Conservation (phyloP, 2,329 filamentous ascomycete species). For the Tolypocladium inflatum region DNA sequence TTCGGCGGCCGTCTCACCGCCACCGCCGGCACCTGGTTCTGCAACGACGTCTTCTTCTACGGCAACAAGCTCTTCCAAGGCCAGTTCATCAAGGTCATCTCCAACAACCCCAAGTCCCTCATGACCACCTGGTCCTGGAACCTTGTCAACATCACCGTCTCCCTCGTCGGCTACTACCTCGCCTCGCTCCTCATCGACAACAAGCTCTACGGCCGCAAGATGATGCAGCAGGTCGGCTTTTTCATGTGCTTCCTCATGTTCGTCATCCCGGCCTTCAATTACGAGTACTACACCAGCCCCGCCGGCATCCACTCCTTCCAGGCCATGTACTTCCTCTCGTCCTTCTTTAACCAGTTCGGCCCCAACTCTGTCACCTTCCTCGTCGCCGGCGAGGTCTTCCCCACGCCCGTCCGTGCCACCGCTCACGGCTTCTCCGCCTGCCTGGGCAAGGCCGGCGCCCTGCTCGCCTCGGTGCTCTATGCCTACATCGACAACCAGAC, state of each 20-base stretch:
- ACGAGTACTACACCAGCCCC: conserved; percentile 66
- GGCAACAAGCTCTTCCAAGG: conserved; percentile 97
- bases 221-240: conserved; percentile 94
- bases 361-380: conserved; percentile 96
- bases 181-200: conserved; percentile 87
- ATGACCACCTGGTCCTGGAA: conserved; percentile 90
- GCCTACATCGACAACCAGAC: conserved; percentile 82
- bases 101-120: conserved; percentile 57
- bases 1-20: conserved; percentile 82
- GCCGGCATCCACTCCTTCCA: conserved; percentile 81
- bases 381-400: conserved; percentile 92
- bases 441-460: conserved; percentile 77
- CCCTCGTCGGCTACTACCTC: conserved; percentile 79
- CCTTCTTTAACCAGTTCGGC: conserved; percentile 98
- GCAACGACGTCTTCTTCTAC: conserved; percentile 98
- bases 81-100: conserved; percentile 80
- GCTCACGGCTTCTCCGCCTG: conserved; percentile 95
- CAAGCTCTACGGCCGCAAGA: conserved; percentile 92
- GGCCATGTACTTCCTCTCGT: conserved; percentile 95
- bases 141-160: conserved; percentile 81
- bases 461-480: conserved; percentile 81
- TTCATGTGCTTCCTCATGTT: conserved; percentile 90
- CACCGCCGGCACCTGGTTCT: conserved; percentile 85
- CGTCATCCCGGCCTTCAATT: conserved; percentile 82
- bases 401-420: conserved; percentile 83